A percentile compares a stretch with the other conserved stretches of the same genome.
These are phyloP conservation scores for Boletus vermiculosoides DNA, from an alignment of 768 basidiomycete genomes.

Conservation along the genomic window DNA sequence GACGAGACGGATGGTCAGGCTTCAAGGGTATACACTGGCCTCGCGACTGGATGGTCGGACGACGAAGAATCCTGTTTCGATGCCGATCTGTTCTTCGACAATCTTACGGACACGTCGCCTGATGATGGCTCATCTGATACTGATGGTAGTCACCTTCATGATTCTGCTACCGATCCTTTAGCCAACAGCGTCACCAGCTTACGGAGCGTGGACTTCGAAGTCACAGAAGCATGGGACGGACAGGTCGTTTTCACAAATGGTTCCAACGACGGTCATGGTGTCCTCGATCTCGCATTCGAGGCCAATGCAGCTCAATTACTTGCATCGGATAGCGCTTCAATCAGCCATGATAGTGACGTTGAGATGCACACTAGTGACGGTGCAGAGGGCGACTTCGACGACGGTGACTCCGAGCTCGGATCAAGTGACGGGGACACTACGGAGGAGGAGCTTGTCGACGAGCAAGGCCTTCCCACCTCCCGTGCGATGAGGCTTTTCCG, in stretches of 20 bases:
- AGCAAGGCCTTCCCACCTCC: slow-evolving; percentile 69
- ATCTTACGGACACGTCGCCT: slow-evolving; percentile 58
- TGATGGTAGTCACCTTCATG: slow-evolving; percentile 48
- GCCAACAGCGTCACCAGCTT: slow-evolving; percentile 36
- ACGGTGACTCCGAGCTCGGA: slow-evolving; percentile 47
- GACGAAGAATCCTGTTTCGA: slow-evolving; percentile 78
- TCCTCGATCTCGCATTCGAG: slow-evolving; percentile 71
- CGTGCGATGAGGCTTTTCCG: slow-evolving; percentile 72
- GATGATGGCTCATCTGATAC: slow-evolving; percentile 39
- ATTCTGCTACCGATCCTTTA: slow-evolving; percentile 22
- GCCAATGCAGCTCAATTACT: slow-evolving; percentile 52
- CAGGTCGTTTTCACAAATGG: slow-evolving; percentile 72
- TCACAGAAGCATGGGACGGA: slow-evolving; percentile 74
- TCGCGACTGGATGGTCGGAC: slow-evolving; percentile 76
- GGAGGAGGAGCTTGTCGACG: slow-evolving; percentile 81
- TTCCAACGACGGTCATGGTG: slow-evolving; percentile 44
- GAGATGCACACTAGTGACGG: slow-evolving; percentile 42
- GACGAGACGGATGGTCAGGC: slow-evolving; percentile 47
- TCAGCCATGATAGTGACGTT: slow-evolving; percentile 52
- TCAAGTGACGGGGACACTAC: slow-evolving; percentile 74
- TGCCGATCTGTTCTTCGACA: slow-evolving; percentile 81
- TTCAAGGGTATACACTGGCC: slow-evolving; percentile 52
- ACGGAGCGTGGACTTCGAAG: slow-evolving; percentile 47
- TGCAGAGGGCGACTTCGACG: slow-evolving; percentile 35
- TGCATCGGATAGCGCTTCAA: slow-evolving; percentile 47